Conservation (phyloP, 768 basidiomycete species). For the Pulveroboletus ravenelii region DNA sequence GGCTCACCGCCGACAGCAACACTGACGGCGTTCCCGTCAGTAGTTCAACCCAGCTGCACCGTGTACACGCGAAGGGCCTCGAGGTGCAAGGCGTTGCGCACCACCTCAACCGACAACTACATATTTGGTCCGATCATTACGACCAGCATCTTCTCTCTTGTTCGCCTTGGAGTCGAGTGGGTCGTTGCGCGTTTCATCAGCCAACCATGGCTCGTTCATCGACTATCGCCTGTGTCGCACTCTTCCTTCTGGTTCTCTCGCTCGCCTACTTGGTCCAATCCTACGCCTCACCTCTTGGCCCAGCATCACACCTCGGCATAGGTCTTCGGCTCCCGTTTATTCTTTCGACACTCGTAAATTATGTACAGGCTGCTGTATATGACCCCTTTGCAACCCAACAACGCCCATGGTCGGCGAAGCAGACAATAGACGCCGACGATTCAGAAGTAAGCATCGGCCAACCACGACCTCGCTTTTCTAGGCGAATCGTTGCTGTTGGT, state of each 20-base stretch:
- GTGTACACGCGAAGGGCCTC: conserved; percentile 24
- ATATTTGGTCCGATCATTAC: conserved; percentile 7
- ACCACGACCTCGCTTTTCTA: conserved; percentile 30
- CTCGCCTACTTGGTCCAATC: conserved; percentile 30
- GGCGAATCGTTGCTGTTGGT: conserved; percentile 80
- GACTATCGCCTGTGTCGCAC: conserved; percentile 15
- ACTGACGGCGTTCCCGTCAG: conserved; percentile 9
- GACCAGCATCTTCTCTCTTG: background rate
- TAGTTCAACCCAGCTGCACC: conserved; percentile 9
- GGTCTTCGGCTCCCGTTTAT: conserved; percentile 18
- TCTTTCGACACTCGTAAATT: conserved; percentile 23
- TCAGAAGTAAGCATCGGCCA: conserved; percentile 10
- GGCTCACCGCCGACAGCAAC: no score
- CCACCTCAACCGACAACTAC: conserved; percentile 14
- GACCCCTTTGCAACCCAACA: conserved; percentile 20
- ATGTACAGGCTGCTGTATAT: conserved; percentile 21
- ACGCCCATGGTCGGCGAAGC: conserved; percentile 4
- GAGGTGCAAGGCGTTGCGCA: conserved; percentile 18
- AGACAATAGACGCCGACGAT: conserved; percentile 4
- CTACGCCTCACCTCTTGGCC: conserved; percentile 28
- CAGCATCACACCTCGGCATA: conserved; percentile 29
- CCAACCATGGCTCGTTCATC: conserved; percentile 23
- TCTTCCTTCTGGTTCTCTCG: conserved; percentile 27
- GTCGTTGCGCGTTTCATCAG: background rate
- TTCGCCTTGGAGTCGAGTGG: conserved; percentile 4